These are phyloP conservation scores for Triticum timopheevii DNA, from an alignment of 176 grass and related monocot genomes.

Conservation along the genomic window DNA sequence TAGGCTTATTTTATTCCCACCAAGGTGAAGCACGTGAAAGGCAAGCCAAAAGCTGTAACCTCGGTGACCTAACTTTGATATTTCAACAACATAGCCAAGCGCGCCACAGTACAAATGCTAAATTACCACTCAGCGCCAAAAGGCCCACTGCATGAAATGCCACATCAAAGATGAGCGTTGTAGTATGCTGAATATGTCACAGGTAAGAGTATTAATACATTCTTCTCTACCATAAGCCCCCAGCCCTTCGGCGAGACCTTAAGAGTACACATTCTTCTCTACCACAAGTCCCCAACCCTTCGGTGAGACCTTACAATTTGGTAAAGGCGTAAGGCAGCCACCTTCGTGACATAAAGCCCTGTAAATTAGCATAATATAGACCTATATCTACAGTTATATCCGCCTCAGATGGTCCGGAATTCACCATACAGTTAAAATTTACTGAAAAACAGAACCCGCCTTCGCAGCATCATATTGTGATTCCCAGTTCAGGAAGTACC, in stretches of 20 bases:
- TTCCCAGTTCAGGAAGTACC: constrained; percentile 18
- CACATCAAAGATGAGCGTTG: neutral
- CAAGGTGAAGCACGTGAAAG: neutral
- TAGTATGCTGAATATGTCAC: constrained; percentile 34
- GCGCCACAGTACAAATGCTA: neutral
- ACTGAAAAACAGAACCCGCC: neutral
- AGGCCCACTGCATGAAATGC: neutral
- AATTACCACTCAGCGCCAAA: too few relatives aligned
- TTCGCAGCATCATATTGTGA: neutral
- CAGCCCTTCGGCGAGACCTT: neutral
- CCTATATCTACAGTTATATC: constrained; percentile 63
- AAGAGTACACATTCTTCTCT: constrained; percentile 27
- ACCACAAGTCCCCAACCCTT: constrained; percentile 45
- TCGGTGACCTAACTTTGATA: neutral
- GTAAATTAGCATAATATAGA: constrained; percentile 38
- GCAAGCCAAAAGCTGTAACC: neutral
- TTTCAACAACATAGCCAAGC: neutral
- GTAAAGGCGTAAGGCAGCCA: constrained; percentile 47
- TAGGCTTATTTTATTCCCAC: neutral
- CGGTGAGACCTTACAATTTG: constrained; percentile 51
- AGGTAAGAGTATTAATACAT: neutral
- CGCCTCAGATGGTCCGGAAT: constrained; percentile 23
- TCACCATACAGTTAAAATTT: constrained; percentile 21
- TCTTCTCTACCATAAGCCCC: constrained; percentile 34
- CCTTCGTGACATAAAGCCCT: constrained; percentile 62